Base-by-base conservation (phyloP, 352 stramenopile species). In the Pythium phragmitis region DNA sequence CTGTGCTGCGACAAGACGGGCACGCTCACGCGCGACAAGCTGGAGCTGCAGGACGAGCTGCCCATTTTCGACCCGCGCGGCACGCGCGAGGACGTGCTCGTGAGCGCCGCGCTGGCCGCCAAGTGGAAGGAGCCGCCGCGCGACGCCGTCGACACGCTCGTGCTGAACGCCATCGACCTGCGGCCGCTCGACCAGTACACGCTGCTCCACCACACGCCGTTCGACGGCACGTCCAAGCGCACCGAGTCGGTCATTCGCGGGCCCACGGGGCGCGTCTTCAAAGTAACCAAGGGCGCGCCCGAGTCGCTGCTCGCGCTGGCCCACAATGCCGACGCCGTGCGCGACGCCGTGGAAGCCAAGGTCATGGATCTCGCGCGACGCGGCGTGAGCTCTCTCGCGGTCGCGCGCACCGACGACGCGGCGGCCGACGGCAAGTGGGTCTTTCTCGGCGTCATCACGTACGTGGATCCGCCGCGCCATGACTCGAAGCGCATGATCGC, bases 1-100 rank as follows among this genome's bases (percentile, higher is more conserved):
- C 77, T 99, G 16, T 99, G 94, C 75, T 97, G 87, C 23, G 96
- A 99, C 78, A 98, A 98, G 79, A 99, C 94, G 11, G 95, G 92
- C 39, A 98, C 94, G 49, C 82, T 98, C 33, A 98, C 96, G 17
- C 81, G 93, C 59, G 97, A 98, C 77, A 96, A 98, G 75, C 93
- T 98, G 75, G 84, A 97, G 51, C 75, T 98, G 34, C 89, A 98
- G 74, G 88, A 96, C 45, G 91, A 98, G 57, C 74, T 96, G 30
- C 88, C 92, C 2, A 91, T 96, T 59, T 96, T 95, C 71, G 80
- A 83, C 57, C 75, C 78, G 9, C 79, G 75, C 37, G 82, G 85
- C 23, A 96, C 74, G 26, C 84, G 93, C 37, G 88, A 97, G 52
- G 82, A 96, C 46, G 80, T 98, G 51, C 76, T 98, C 16, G 68